Base-by-base conservation (phyloP, 306 rosid genomes). In the Phaseolus lunatus region DNA sequence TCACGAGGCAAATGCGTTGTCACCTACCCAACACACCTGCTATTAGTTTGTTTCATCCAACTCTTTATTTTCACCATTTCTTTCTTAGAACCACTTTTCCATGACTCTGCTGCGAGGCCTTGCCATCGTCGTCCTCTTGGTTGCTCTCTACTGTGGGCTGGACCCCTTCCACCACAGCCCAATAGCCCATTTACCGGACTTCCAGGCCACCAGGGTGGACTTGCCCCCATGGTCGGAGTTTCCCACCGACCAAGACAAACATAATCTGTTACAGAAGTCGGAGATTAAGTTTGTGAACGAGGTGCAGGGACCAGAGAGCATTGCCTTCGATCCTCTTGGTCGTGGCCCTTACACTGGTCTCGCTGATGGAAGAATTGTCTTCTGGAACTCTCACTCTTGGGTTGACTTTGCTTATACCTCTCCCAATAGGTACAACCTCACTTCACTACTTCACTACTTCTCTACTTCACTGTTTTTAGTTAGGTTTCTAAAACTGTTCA, bases 291-390 rank as follows among this genome's bases (percentile, higher is more conserved):
- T 95, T 49, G 43, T 82, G 67, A 91, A 92, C 80, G 83, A 92
- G 62, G 81, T 95, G 5, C 97, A 87, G 53, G 97, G 98, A 41
- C 98, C 98, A 2, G 98, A 95, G 86, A 95, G 98, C 59, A 37
- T 95, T 65, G 91, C 81, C 7, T 95, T 95, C 45, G 98, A 95
- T 31, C 81, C 89, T 64, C 97, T 78, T 22, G 98, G 97, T 78
- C 93, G 97, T 44, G 98, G 98, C 0, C 98, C 98, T 15, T 95
- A 92, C 56, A 85, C 96, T 4, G 98, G 98, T 22, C 89, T 95
- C 27, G 98, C 97, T 44, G 98, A 95, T 83, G 98, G 98, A 13
- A 80, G 90, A 56, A 65, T 95, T 6, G 13, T 95, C 43, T 85
- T 92, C 85, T 92, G 96, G 97, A 81, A 90, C 53, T 96, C 92